A percentile compares a stretch with the other conserved stretches of the same genome.
Conservation (phyloP, 345 rosid genomes). For the Gynandropsis gynandra region DNA sequence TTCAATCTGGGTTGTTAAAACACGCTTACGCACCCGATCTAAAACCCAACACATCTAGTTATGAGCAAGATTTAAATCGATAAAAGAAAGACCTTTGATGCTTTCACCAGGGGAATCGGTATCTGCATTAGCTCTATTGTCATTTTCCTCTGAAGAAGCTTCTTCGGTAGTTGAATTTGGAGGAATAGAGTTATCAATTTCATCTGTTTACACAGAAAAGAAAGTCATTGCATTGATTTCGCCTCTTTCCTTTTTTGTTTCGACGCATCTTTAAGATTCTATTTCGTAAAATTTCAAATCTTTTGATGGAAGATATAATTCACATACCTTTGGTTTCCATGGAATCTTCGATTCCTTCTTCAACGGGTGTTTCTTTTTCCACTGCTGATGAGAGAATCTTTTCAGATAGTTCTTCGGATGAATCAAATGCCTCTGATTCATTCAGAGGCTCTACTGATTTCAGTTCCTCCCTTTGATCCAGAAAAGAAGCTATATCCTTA, state of each 20-base stretch:
- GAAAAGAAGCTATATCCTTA: conserved; percentile 62
- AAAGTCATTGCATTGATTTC: neutral
- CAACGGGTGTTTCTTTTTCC: conserved; percentile 28
- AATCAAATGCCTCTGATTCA: conserved; percentile 22
- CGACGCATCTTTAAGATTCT: too few relatives aligned
- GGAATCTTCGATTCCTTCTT: conserved; percentile 32
- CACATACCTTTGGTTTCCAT: conserved; percentile 36
- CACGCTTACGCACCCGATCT: too few relatives aligned
- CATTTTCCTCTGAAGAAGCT: conserved; percentile 31
- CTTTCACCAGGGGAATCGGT: conserved; percentile 27
- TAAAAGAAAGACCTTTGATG: conserved; percentile 38
- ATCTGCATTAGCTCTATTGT: conserved; percentile 27
- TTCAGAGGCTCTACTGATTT: conserved; percentile 22
- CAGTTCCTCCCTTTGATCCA: conserved; percentile 59
- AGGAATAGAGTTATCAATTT: conserved; percentile 32
- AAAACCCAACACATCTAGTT: too few relatives aligned
- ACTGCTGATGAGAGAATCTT: conserved; percentile 36
- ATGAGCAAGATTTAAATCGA: conserved; percentile 10
- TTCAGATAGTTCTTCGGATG: conserved; percentile 33
- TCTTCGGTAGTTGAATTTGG: conserved; percentile 27
- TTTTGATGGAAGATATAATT: too few relatives aligned
- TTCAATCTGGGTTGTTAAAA: too few relatives aligned
- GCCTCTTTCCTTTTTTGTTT: neutral
- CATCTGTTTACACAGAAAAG: conserved; percentile 27
- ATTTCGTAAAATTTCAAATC: too few relatives aligned